Conservation (phyloP, 192 early-diverging fungal species). For the Backusella liffmaniae region DNA sequence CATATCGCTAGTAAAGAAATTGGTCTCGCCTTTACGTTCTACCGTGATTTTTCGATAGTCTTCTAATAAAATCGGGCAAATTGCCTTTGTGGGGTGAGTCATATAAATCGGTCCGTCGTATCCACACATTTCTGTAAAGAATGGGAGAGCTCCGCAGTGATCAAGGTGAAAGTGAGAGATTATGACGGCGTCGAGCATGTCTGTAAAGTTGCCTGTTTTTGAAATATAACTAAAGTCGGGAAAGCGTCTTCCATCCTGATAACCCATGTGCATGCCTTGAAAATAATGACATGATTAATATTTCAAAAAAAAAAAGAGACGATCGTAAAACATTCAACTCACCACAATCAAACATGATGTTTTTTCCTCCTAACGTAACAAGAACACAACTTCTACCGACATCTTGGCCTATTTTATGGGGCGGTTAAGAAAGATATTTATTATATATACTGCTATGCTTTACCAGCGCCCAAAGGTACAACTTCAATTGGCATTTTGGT, state of each 20-base stretch:
- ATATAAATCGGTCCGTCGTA: constrained; percentile 98
- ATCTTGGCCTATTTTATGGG: constrained; percentile 73
- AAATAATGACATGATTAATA: background rate
- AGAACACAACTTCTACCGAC: constrained; percentile 84
- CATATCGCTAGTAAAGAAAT: constrained; percentile 86
- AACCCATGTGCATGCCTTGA: constrained; percentile 89
- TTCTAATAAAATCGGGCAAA: constrained; percentile 89
- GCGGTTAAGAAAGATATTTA: background rate
- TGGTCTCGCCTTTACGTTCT: constrained; percentile 84
- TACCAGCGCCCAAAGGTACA: constrained; percentile 61
- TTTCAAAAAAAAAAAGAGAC: background rate
- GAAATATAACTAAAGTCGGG: constrained; percentile 95
- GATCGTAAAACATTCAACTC: background rate
- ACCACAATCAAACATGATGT: constrained; percentile 90
- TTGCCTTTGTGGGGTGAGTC: constrained; percentile 96
- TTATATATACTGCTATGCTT: background rate
- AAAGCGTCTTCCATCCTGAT: constrained; percentile 87
- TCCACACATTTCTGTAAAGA: constrained; percentile 93
- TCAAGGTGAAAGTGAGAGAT: constrained; percentile 98
- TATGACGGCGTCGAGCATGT: constrained; percentile 86
- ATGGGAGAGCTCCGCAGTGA: constrained; percentile 96
- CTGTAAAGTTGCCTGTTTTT: constrained; percentile 76
- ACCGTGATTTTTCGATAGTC: constrained; percentile 93
- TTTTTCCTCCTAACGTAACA: constrained; percentile 73
- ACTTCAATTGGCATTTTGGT: too few relatives aligned